phyloP scores from a whole-genome alignment of 805 yeast genomes.

The Starmera amethionina region DNA sequence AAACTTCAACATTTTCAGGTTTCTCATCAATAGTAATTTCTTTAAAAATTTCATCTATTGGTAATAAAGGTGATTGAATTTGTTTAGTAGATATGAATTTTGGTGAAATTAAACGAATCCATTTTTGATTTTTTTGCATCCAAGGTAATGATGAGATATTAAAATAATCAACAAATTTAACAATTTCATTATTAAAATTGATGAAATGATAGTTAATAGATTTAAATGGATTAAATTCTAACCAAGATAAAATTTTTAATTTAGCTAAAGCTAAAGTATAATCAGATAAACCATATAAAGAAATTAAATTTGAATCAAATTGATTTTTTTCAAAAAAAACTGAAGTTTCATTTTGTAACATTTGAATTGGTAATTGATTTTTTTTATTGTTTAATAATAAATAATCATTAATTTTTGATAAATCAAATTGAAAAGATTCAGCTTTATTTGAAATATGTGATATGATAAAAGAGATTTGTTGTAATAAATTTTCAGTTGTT shows the following conservation, averaged over 20 bases:
- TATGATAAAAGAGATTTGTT: too few species aligned
- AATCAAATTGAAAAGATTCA: too few species aligned
- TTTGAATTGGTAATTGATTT: too few species aligned
- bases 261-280: too few species aligned
- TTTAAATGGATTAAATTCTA: constrained; percentile 12
- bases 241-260: too few species aligned
- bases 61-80: not conserved
- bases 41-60: constrained; percentile 2
- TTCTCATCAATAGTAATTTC: constrained; percentile 1
- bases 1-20: not conserved
- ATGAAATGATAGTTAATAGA: constrained; percentile 6
- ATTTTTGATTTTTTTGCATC: constrained; percentile 13
- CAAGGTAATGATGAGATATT: constrained; percentile 14
- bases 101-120: constrained; percentile 15
- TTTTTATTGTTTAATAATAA: too few species aligned
- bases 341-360: too few species aligned
- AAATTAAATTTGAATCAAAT: too few species aligned
- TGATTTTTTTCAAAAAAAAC: too few species aligned
- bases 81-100: not conserved
- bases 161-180: constrained; percentile 4
- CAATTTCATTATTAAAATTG: constrained; percentile 1
- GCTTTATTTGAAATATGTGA: too few species aligned
- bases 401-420: too few species aligned
- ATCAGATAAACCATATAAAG: too few species aligned
- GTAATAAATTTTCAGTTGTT: constrained; percentile 6